Percentiles rank a stretch among this genome's conserved stretches.
Conservation (phyloP, 169 alveolate species). For the Plasmodium reichenowi region DNA sequence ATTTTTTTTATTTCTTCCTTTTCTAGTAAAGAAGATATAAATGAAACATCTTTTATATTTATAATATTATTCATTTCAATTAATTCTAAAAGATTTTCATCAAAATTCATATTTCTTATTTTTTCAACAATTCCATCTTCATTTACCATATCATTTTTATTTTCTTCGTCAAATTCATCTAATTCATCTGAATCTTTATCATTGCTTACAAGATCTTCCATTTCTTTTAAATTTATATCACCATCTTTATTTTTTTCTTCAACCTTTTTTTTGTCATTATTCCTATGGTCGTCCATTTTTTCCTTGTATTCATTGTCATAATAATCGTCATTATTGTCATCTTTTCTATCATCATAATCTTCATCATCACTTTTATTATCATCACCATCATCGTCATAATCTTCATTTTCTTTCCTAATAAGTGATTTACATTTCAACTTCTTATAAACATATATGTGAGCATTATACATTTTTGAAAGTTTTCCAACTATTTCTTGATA, state of each 20-base stretch:
- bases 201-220: too few species aligned
- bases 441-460: constrained; percentile 15
- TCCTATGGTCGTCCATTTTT: too few species aligned
- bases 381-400: background rate
- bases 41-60: constrained; percentile 31
- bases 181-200: too few species aligned
- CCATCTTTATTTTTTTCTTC: too few species aligned
- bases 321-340: constrained; percentile 13
- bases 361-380: too few species aligned
- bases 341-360: background rate
- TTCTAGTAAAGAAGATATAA: constrained; percentile 47
- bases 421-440: constrained; percentile 6
- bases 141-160: background rate
- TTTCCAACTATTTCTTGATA: constrained; percentile 39
- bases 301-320: background rate
- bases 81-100: constrained; percentile 27
- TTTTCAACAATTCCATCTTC: background rate
- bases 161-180: background rate
- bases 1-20: constrained; percentile 39
- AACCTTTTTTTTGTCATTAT: too few species aligned
- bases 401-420: constrained; percentile 11
- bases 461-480: constrained; percentile 52
- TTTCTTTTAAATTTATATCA: too few species aligned
- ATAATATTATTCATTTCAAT: constrained; percentile 32
- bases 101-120: constrained; percentile 3